Conservation (phyloP, 2,329 filamentous ascomycete genomes). For the Trichoderma gracile region DNA sequence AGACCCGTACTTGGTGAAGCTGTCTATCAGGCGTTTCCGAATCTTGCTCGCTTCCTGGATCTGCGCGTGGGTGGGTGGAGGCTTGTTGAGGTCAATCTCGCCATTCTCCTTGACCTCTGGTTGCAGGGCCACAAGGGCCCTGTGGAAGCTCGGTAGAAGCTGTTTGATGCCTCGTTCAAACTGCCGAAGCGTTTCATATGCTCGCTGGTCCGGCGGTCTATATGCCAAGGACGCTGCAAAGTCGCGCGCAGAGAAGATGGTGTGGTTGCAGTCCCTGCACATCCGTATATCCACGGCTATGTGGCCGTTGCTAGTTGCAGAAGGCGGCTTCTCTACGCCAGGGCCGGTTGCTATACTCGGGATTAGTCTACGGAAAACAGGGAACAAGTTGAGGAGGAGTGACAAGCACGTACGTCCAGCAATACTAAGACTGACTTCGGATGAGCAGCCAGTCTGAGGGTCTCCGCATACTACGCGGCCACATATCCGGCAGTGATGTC, state of each 20-base stretch:
- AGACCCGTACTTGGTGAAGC: constrained; percentile 82
- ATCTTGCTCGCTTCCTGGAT: constrained; percentile 85
- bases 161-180: constrained; percentile 85
- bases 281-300: constrained; percentile 81
- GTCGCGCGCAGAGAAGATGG: constrained; percentile 67
- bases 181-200: constrained; percentile 80
- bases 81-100: constrained; percentile 42
- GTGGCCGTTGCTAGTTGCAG: constrained; percentile 43
- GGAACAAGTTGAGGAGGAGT: no score
- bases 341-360: constrained; percentile 27
- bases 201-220: constrained; percentile 72
- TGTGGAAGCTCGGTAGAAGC: constrained; percentile 82
- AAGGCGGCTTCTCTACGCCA: constrained; percentile 46
- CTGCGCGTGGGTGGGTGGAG: constrained; percentile 61
- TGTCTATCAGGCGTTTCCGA: constrained; percentile 84
- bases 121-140: constrained; percentile 70
- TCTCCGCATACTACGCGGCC: constrained; percentile 93
- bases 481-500: constrained; percentile 93
- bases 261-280: constrained; percentile 80
- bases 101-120: constrained; percentile 45
- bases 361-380: not conserved
- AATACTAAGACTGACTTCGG: constrained; percentile 78
- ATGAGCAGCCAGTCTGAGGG: constrained; percentile 78
- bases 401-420: constrained; percentile 50
- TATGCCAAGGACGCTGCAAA: constrained; percentile 69